Evolutionary conservation across 352 stramenopile genomes (phyloP).

Genomic region (Phytophthora pistaciae): DNA sequence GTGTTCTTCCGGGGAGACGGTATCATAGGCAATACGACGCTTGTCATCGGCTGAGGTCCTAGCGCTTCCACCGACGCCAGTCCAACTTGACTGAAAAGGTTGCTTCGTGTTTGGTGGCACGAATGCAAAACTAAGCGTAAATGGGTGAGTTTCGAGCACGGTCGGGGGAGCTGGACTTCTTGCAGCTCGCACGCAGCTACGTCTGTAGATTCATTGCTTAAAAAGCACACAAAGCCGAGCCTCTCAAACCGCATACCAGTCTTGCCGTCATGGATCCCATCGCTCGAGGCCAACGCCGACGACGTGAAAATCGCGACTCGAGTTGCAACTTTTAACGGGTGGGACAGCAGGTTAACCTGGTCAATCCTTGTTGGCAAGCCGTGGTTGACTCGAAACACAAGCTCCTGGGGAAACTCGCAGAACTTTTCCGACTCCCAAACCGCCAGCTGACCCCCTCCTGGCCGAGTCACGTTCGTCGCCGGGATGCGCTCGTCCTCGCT

Average conservation of each 20-base stretch:
- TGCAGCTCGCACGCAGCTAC: slow-evolving; percentile 59
- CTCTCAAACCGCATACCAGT: slow-evolving; percentile 35
- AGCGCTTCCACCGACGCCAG: slow-evolving; percentile 40
- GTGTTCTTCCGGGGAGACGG: slow-evolving; percentile 10
- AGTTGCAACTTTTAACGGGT: slow-evolving; percentile 53
- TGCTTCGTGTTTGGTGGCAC: slow-evolving; percentile 50
- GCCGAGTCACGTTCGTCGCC: slow-evolving; percentile 23
- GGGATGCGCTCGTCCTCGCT: slow-evolving; percentile 44
- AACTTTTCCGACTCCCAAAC: slow-evolving; percentile 67
- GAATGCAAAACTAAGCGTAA: slow-evolving; percentile 56
- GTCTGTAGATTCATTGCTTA: slow-evolving; percentile 30
- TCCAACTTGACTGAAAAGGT: slow-evolving; percentile 67
- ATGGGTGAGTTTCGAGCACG: slow-evolving; percentile 30
- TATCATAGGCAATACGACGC: slow-evolving; percentile 19
- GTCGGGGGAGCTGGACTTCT: slow-evolving; percentile 41
- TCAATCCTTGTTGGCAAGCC: slow-evolving; percentile 21
- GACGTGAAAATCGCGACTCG: slow-evolving; percentile 60
- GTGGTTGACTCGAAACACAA: slow-evolving; percentile 59
- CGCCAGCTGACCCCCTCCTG: not conserved
- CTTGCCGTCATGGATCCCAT: slow-evolving; percentile 13
- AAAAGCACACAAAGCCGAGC: slow-evolving; percentile 56
- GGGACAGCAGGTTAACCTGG: slow-evolving; percentile 42
- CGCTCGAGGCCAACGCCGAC: not conserved
- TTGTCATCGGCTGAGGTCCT: slow-evolving; percentile 1
- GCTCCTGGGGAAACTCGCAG: slow-evolving; percentile 67